These are phyloP conservation scores for Mortierella sp. DNA, from an alignment of 371 early-diverging fungal genomes.

Conservation along the genomic window DNA sequence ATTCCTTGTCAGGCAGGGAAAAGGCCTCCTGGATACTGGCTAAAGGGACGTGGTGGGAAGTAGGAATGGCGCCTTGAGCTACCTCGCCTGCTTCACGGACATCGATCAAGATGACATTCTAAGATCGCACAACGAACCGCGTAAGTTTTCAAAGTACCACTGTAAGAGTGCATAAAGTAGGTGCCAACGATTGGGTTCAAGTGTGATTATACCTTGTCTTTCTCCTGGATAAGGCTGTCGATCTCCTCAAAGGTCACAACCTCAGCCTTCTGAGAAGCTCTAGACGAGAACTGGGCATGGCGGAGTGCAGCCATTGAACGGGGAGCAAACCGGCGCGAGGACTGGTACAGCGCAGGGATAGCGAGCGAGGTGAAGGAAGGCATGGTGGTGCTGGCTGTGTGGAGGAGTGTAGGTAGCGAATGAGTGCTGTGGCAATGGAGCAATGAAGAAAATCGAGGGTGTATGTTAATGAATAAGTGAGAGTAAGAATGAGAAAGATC, in stretches of 20 bases:
- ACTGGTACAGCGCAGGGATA: conserved; percentile 51
- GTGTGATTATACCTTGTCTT: conserved; percentile 28
- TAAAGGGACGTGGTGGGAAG: conserved; percentile 64
- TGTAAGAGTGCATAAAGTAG: too few species aligned
- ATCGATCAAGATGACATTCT: conserved; percentile 63
- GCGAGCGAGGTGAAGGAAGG: conserved; percentile 50
- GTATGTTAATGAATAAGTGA: background rate
- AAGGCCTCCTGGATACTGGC: conserved; percentile 63
- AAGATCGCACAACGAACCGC: conserved; percentile 1
- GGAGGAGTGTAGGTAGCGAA: background rate
- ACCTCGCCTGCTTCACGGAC: conserved; percentile 66
- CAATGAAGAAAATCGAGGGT: background rate
- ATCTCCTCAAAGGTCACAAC: conserved; percentile 62
- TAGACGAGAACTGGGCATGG: conserved; percentile 36
- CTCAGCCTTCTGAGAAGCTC: conserved; percentile 57
- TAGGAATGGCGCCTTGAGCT: conserved; percentile 64
- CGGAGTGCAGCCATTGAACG: conserved; percentile 39
- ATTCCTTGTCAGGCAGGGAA: conserved; percentile 58
- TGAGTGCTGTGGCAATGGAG: too few species aligned
- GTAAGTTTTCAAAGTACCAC: background rate
- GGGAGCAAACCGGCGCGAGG: conserved; percentile 45
- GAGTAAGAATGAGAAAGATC: background rate
- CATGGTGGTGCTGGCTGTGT: conserved; percentile 6
- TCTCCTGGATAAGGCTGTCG: conserved; percentile 58
- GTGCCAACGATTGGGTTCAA: background rate